Percentiles rank a stretch among this genome's conserved stretches.
These are phyloP conservation scores for Galeopsis tetrahit DNA, from an alignment of 257 asterid species.

Conservation along the genomic window DNA sequence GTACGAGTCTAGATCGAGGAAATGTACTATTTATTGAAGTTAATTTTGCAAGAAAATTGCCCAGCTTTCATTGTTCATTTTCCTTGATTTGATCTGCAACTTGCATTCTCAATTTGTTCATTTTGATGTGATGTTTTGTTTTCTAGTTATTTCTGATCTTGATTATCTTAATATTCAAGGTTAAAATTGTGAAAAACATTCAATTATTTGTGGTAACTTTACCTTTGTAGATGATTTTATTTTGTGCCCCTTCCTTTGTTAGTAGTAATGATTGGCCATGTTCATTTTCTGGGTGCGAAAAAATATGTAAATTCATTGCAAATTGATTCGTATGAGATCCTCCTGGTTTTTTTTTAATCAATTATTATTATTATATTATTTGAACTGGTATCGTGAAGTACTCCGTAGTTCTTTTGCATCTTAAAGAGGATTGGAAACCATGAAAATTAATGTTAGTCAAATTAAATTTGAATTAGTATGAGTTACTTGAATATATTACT, in stretches of 20 bases:
- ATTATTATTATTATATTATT: too few species aligned
- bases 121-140: not conserved
- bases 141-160: not conserved
- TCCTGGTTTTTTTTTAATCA: too few species aligned
- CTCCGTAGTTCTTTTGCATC: too few species aligned
- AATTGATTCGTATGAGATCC: too few species aligned
- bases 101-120: not conserved
- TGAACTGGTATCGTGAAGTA: too few species aligned
- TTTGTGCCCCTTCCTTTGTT: not conserved
- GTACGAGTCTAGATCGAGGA: not conserved
- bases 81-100: not conserved
- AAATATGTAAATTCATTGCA: too few species aligned
- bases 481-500: too few species aligned
- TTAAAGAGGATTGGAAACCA: too few species aligned
- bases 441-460: too few species aligned
- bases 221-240: not conserved
- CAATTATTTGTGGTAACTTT: not conserved
- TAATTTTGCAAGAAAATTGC: slow-evolving; percentile 11
- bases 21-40: not conserved
- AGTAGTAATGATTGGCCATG: not conserved
- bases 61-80: slow-evolving; percentile 12
- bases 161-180: not conserved
- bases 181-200: not conserved
- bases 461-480: too few species aligned
- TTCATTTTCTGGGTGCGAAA: not conserved